Conservation (phyloP, 1,284 basidiomycete genomes). For the Taiwanofungus camphoratus region DNA sequence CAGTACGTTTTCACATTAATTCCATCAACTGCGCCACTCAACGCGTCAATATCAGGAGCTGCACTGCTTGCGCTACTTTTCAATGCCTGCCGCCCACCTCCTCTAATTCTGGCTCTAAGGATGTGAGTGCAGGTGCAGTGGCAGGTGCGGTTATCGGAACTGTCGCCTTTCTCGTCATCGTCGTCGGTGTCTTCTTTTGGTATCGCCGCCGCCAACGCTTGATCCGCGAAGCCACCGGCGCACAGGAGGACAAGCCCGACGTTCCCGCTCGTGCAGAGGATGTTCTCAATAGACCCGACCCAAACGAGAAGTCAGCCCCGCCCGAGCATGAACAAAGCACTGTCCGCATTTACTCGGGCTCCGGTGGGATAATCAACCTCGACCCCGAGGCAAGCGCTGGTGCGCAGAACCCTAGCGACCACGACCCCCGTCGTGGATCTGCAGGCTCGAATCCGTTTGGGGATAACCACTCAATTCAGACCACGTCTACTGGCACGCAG, state of each 20-base stretch:
- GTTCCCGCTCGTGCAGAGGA: slow-evolving; percentile 66
- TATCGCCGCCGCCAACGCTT: slow-evolving; percentile 49
- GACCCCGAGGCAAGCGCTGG: slow-evolving; percentile 41
- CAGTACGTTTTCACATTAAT: slow-evolving; percentile 36
- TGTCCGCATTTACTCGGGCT: slow-evolving; percentile 42
- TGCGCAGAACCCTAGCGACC: slow-evolving; percentile 32
- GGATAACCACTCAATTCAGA: slow-evolving; percentile 72
- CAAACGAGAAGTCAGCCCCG: slow-evolving; percentile 51
- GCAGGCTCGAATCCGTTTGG: slow-evolving; percentile 63
- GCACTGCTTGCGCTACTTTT: slow-evolving; percentile 46
- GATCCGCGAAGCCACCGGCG: slow-evolving; percentile 24
- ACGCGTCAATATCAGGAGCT: slow-evolving; percentile 41
- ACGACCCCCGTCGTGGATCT: slow-evolving; percentile 26
- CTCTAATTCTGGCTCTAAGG: slow-evolving; percentile 26
- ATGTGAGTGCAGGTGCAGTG: slow-evolving; percentile 62
- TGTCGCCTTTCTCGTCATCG: slow-evolving; percentile 50
- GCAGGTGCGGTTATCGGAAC: slow-evolving; percentile 66
- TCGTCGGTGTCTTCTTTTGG: slow-evolving; percentile 48
- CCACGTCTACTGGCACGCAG: slow-evolving; percentile 60
- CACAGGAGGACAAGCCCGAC: slow-evolving; percentile 47
- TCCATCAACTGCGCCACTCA: slow-evolving; percentile 12
- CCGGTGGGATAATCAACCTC: slow-evolving; percentile 50
- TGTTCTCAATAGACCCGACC: slow-evolving; percentile 73
- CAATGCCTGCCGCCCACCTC: slow-evolving; percentile 36
- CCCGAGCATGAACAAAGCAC: slow-evolving; percentile 30